These are phyloP conservation scores for Chlorencoelia australis DNA, from an alignment of 2,329 filamentous ascomycete genomes.

Conservation along the genomic window DNA sequence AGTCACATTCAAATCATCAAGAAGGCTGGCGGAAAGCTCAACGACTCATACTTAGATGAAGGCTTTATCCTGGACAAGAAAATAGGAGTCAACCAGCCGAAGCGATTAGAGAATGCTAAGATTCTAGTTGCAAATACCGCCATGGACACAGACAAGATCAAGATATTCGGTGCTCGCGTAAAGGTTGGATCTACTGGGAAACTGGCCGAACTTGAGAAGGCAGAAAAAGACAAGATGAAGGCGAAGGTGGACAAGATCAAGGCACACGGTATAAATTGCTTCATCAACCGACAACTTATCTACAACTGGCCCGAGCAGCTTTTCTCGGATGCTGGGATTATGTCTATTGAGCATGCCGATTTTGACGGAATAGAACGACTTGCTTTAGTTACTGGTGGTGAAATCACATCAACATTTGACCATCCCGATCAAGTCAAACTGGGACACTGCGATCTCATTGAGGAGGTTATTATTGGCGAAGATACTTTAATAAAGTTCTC, in stretches of 20 bases:
- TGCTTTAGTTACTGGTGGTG: constrained; percentile 89
- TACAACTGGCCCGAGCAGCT: constrained; percentile 99
- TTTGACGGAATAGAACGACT: constrained; percentile 96
- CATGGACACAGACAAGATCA: constrained; percentile 99
- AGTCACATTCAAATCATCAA: constrained; percentile 99
- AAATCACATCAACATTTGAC: constrained; percentile 96
- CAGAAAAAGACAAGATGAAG: constrained; percentile 99
- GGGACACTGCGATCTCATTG: constrained; percentile 87
- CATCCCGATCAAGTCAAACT: constrained; percentile 96
- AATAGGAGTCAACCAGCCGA: constrained; percentile 97
- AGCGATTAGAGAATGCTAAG: constrained; percentile 94
- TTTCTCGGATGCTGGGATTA: constrained; percentile 93
- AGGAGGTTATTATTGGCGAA: constrained; percentile 97
- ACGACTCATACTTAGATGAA: constrained; percentile 93
- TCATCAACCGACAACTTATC: constrained; percentile 98
- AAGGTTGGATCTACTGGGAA: constrained; percentile 96
- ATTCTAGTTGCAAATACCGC: constrained; percentile 96
- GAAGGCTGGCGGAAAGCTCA: constrained; percentile 95
- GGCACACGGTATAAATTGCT: constrained; percentile 98
- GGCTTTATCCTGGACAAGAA: constrained; percentile 99
- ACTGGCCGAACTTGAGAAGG: constrained; percentile 95
- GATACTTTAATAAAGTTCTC: constrained; percentile 97
- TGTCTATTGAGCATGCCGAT: constrained; percentile 97
- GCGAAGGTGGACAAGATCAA: constrained; percentile 99
- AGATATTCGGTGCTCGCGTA: constrained; percentile 95